phyloP scores from a whole-genome alignment of 306 rosid genomes.

The Medicago lupulina region DNA sequence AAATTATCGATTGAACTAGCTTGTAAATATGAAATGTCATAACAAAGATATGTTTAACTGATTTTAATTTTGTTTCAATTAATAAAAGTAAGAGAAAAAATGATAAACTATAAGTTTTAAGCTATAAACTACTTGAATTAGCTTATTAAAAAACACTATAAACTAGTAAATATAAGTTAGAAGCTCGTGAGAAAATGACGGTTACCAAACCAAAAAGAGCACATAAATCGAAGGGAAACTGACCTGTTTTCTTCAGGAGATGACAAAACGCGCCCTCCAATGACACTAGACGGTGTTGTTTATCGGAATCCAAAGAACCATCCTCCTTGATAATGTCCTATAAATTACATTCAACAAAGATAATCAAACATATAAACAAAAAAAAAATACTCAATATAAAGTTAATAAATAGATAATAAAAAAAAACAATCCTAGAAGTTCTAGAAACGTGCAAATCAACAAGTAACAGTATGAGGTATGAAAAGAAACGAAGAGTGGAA shows the following conservation, averaged over 20 bases:
- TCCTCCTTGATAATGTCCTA: conserved; percentile 57
- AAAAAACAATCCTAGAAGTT: background rate
- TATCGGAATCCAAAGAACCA: conserved; percentile 57
- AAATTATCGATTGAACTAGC: too few relatives aligned
- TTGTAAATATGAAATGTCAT: too few relatives aligned
- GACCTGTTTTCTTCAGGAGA: conserved; percentile 73
- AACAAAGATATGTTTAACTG: too few relatives aligned
- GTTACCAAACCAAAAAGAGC: background rate
- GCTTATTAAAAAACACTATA: too few relatives aligned
- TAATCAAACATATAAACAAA: conserved; percentile 8
- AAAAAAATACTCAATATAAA: background rate
- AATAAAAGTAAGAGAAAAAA: too few relatives aligned
- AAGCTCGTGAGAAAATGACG: too few relatives aligned
- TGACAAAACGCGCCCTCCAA: conserved; percentile 70
- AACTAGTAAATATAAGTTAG: too few relatives aligned
- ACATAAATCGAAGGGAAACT: conserved; percentile 33
- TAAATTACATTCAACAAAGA: conserved; percentile 37
- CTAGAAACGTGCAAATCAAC: conserved; percentile 11
- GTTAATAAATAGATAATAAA: background rate
- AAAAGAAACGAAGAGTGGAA: background rate
- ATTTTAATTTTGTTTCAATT: too few relatives aligned
- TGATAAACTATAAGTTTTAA: too few relatives aligned
- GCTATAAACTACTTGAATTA: too few relatives aligned
- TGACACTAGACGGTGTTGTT: conserved; percentile 53
- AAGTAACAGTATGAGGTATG: background rate